Evolutionary conservation across 345 rosid genomes (phyloP).

Genomic region (Garcia nutans): DNA sequence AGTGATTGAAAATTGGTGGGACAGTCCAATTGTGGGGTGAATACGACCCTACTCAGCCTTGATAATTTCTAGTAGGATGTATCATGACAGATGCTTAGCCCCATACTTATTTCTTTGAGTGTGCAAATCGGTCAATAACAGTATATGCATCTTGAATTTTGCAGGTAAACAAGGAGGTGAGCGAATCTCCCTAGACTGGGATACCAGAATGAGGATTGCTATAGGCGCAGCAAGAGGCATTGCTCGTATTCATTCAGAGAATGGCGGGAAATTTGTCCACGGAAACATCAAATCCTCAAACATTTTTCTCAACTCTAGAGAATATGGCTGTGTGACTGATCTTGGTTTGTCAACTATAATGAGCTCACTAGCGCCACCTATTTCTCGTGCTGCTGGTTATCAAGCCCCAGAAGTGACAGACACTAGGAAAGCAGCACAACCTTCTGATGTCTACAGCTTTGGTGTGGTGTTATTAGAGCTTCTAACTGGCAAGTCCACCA

Average conservation of each 20-base stretch:
- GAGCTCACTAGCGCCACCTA: conserved; percentile 66
- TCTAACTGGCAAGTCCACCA: conserved; percentile 88
- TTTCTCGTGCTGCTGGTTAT: conserved; percentile 90
- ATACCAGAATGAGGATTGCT: conserved; percentile 71
- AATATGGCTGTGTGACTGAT: conserved; percentile 78
- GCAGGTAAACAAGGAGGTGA: conserved; percentile 71
- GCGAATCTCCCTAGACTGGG: conserved; percentile 71
- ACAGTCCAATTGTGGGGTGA: not conserved
- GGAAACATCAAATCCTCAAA: conserved; percentile 94
- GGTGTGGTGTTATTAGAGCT: conserved; percentile 94
- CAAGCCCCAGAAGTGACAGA: conserved; percentile 93
- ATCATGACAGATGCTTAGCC: not conserved
- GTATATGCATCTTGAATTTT: conserved; percentile 13
- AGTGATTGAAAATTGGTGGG: not conserved
- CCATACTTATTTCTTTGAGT: not conserved
- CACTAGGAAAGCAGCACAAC: conserved; percentile 83
- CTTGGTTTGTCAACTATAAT: conserved; percentile 77
- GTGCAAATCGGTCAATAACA: not conserved
- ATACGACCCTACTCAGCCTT: not conserved
- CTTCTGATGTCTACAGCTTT: conserved; percentile 91
- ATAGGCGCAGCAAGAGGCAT: conserved; percentile 91
- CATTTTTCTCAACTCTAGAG: conserved; percentile 67
- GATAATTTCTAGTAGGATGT: not conserved
- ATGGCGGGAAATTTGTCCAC: conserved; percentile 70
- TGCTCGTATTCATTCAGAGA: conserved; percentile 64